Percentiles rank a stretch among this genome's conserved stretches.
Evolutionary conservation across 2,329 filamentous ascomycete species (phyloP).

Genomic region (Diaporthe citri): DNA sequence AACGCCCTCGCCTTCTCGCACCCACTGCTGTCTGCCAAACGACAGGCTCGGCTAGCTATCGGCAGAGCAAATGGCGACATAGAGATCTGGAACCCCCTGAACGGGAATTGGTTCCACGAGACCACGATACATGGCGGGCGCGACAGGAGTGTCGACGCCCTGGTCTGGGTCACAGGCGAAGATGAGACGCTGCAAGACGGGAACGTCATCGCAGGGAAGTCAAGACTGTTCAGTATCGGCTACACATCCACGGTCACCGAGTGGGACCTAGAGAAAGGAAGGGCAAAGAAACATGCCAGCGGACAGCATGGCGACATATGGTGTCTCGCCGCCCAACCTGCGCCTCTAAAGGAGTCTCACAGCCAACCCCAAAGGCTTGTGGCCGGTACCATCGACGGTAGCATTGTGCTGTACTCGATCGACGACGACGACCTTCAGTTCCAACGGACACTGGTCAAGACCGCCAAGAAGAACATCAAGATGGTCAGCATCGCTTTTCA

Average conservation of each 20-base stretch:
- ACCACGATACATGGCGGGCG: conserved; percentile 85
- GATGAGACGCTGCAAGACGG: conserved; percentile 76
- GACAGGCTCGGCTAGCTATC: conserved; percentile 79
- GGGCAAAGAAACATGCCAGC: conserved; percentile 83
- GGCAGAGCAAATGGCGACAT: conserved; percentile 96
- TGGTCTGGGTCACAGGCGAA: conserved; percentile 91
- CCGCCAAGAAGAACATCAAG: conserved; percentile 85
- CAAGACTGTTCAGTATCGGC: conserved; percentile 95
- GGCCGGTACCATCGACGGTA: conserved; percentile 90
- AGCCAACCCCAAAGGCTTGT: conserved; percentile 71
- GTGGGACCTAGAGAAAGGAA: conserved; percentile 88
- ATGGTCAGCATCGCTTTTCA: conserved; percentile 95
- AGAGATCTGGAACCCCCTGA: conserved; percentile 94
- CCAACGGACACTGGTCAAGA: conserved; percentile 79
- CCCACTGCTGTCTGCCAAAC: conserved; percentile 62
- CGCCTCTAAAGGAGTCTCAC: conserved; percentile 51
- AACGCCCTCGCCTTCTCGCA: conserved; percentile 96
- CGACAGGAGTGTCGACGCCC: conserved; percentile 87
- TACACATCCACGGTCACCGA: conserved; percentile 94
- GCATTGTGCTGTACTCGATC: conserved; percentile 87
- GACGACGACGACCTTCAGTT: conserved; percentile 87
- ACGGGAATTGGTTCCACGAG: conserved; percentile 90
- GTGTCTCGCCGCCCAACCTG: conserved; percentile 92
- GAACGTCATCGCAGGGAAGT: conserved; percentile 74
- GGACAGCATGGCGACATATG: conserved; percentile 97